These are phyloP conservation scores for Exserohilum turcica DNA, from an alignment of 2,329 filamentous ascomycete genomes.

Conservation along the genomic window DNA sequence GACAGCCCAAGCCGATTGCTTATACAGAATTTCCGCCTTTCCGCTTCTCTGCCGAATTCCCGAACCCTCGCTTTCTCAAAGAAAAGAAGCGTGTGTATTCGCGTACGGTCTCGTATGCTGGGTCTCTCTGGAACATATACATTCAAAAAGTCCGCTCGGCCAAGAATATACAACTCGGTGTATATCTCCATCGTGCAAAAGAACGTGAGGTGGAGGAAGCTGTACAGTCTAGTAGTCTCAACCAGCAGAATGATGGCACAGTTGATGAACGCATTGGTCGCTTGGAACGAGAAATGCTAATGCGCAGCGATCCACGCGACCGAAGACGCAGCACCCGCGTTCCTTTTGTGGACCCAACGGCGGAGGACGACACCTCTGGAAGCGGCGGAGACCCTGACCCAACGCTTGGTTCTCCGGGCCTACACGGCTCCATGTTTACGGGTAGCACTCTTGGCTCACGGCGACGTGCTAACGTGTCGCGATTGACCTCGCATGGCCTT, in stretches of 20 bases:
- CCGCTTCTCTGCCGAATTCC: slow-evolving; percentile 63
- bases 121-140: slow-evolving; percentile 66
- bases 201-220: slow-evolving; percentile 58
- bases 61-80: slow-evolving; percentile 60
- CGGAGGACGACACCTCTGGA: slow-evolving; percentile 51
- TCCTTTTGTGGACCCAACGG: slow-evolving; percentile 29
- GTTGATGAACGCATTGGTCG: slow-evolving; percentile 61
- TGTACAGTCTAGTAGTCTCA: slow-evolving; percentile 46
- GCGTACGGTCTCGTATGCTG: slow-evolving; percentile 64
- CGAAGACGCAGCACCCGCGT: slow-evolving; percentile 36
- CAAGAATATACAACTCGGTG: slow-evolving; percentile 62
- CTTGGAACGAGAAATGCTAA: slow-evolving; percentile 59
- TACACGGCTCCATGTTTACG: slow-evolving; percentile 31
- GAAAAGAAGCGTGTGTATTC: slow-evolving; percentile 65
- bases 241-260: slow-evolving; percentile 48
- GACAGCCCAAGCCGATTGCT: slow-evolving; percentile 48
- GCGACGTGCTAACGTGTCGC: slow-evolving; percentile 21
- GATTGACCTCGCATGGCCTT: slow-evolving; percentile 21
- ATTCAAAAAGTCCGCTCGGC: slow-evolving; percentile 63
- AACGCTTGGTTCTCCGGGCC: slow-evolving; percentile 36
- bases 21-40: slow-evolving; percentile 64
- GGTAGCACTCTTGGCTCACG: slow-evolving; percentile 25
- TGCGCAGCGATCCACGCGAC: slow-evolving; percentile 48
- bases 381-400: slow-evolving; percentile 54
- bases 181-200: slow-evolving; percentile 64